Conservation (phyloP, 371 early-diverging fungal species). For the Rhizomucor pusillus region DNA sequence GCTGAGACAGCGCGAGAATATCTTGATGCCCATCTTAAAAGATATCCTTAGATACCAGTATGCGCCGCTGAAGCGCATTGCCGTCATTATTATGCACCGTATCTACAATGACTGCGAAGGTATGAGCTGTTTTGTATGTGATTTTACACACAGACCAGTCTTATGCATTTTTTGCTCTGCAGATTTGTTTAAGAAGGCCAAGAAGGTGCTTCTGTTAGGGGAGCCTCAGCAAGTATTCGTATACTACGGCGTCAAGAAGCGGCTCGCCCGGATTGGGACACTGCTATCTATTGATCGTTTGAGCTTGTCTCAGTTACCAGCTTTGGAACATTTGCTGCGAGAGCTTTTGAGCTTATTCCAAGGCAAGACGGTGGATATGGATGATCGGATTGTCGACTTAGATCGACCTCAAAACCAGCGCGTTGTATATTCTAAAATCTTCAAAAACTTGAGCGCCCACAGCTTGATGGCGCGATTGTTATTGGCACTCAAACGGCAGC, state of each 20-base stretch:
- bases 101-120: slow-evolving; percentile 47
- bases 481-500: slow-evolving; percentile 8
- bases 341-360: slow-evolving; percentile 31
- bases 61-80: slow-evolving; percentile 38
- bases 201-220: slow-evolving; percentile 31
- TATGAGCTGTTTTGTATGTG: slow-evolving; percentile 4
- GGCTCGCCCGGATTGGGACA: slow-evolving; percentile 15
- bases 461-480: slow-evolving; percentile 14
- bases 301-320: slow-evolving; percentile 13
- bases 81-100: slow-evolving; percentile 51
- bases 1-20: slow-evolving; percentile 28
- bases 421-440: slow-evolving; percentile 25
- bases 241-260: slow-evolving; percentile 40
- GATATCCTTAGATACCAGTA: slow-evolving; percentile 52
- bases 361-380: slow-evolving; percentile 32
- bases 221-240: slow-evolving; percentile 34
- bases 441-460: slow-evolving; percentile 26
- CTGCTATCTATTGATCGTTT: slow-evolving; percentile 20
- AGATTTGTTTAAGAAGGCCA: slow-evolving; percentile 30
- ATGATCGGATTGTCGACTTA: slow-evolving; percentile 13
- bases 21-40: slow-evolving; percentile 47
- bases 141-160: background rate
- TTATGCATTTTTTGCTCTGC: background rate
- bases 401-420: slow-evolving; percentile 8
- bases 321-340: slow-evolving; percentile 20